These are phyloP conservation scores for Cenchrus purpureus DNA, from an alignment of 176 grass and related monocot species.

Conservation along the genomic window DNA sequence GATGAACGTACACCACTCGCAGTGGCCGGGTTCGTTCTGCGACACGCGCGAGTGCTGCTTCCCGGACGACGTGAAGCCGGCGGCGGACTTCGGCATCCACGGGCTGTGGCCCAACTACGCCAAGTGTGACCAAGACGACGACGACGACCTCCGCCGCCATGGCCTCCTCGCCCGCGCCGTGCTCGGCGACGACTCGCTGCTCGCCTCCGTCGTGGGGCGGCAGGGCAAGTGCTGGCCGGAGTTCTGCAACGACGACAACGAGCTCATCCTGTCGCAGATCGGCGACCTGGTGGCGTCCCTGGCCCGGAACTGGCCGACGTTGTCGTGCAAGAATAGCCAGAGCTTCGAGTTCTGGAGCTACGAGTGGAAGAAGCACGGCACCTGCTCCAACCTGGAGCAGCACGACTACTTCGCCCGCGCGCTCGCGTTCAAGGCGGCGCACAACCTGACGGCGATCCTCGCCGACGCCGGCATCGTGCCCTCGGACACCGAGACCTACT, in stretches of 20 bases:
- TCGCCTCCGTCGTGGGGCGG: not conserved
- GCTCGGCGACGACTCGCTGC: not conserved
- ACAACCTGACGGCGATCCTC: slow-evolving; percentile 53
- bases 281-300: slow-evolving; percentile 13
- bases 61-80: slow-evolving; percentile 62
- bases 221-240: slow-evolving; percentile 50
- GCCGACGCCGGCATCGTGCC: slow-evolving; percentile 51
- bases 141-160: too few relatives aligned
- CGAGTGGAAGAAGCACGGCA: slow-evolving; percentile 88
- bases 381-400: slow-evolving; percentile 61
- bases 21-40: slow-evolving; percentile 87
- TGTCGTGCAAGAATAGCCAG: slow-evolving; percentile 51
- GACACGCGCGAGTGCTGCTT: slow-evolving; percentile 69
- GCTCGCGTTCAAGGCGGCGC: slow-evolving; percentile 51
- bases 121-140: slow-evolving; percentile 5
- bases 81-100: slow-evolving; percentile 75
- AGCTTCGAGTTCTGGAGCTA: slow-evolving; percentile 76
- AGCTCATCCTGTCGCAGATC: too few relatives aligned
- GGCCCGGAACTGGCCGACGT: slow-evolving; percentile 60
- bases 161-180: too few relatives aligned
- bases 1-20: not conserved
- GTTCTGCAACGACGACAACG: slow-evolving; percentile 19
- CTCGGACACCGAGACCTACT: too few relatives aligned
- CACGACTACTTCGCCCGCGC: slow-evolving; percentile 65
- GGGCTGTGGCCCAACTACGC: slow-evolving; percentile 88